These are phyloP conservation scores for Porphyrellus cyaneotinctus DNA, from an alignment of 768 basidiomycete species.

Conservation along the genomic window DNA sequence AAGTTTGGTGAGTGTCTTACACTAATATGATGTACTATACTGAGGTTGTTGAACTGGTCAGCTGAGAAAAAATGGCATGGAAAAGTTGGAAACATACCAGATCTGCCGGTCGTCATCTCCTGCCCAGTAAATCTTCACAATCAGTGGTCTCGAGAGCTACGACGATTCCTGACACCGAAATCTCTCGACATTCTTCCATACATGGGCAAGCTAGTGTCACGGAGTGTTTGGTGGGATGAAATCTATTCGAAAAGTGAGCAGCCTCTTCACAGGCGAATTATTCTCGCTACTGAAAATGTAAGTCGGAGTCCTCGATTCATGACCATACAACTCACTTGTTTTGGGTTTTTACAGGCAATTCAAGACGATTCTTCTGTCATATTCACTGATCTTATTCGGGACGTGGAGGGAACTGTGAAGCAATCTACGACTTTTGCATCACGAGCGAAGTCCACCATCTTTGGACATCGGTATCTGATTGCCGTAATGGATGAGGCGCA, in stretches of 20 bases:
- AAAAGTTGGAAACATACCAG: background rate
- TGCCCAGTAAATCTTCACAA: background rate
- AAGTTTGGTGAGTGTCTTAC: background rate
- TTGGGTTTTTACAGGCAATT: background rate
- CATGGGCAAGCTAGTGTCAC: background rate
- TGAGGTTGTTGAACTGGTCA: background rate
- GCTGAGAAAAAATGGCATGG: background rate
- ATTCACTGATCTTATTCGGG: background rate
- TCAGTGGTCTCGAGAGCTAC: background rate
- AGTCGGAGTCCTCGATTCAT: no score
- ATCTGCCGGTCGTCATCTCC: background rate
- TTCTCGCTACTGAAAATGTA: background rate
- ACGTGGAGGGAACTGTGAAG: background rate
- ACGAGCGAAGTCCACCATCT: background rate
- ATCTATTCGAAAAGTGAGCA: background rate
- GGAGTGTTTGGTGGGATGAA: background rate
- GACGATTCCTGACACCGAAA: background rate
- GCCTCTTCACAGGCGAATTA: background rate
- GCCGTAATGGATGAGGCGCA: background rate
- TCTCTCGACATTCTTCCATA: background rate
- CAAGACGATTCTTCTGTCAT: background rate
- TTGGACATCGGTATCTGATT: rapidly evolving
- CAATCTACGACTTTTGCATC: background rate
- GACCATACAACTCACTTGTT: no score
- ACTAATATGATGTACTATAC: background rate